phyloP scores from a whole-genome alignment of 768 basidiomycete genomes.

The Tylopilus intermedius region DNA sequence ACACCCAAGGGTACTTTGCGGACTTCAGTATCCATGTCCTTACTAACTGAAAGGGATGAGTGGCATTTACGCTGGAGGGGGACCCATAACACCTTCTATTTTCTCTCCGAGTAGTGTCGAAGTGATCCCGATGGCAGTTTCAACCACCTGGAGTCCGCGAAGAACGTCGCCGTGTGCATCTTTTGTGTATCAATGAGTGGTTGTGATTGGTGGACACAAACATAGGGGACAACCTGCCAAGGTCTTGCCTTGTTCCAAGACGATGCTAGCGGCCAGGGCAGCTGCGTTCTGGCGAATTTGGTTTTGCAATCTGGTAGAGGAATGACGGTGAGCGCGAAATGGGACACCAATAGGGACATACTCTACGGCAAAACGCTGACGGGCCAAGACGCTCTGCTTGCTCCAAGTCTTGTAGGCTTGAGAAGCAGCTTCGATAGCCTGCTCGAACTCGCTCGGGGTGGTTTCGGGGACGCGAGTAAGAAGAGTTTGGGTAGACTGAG shows the following conservation, averaged over 20 bases:
- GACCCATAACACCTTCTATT: slow-evolving; percentile 63
- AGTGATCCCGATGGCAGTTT: slow-evolving; percentile 76
- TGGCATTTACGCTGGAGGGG: neutral
- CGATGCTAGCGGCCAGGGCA: slow-evolving; percentile 82
- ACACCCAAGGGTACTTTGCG: slow-evolving; percentile 85
- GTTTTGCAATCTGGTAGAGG: slow-evolving; percentile 66
- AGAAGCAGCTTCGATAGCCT: slow-evolving; percentile 78
- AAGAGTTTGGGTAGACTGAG: slow-evolving; percentile 83
- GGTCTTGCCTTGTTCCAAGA: slow-evolving; percentile 95
- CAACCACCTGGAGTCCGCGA: slow-evolving; percentile 86
- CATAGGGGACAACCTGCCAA: slow-evolving; percentile 52
- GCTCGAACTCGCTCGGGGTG: slow-evolving; percentile 70
- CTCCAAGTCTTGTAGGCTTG: slow-evolving; percentile 89
- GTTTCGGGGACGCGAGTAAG: slow-evolving; percentile 90
- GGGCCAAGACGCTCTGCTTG: slow-evolving; percentile 72
- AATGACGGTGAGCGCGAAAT: slow-evolving; percentile 3
- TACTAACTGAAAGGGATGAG: slow-evolving; percentile 56
- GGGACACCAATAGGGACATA: slow-evolving; percentile 36
- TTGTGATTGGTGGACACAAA: neutral
- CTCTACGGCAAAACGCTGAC: slow-evolving; percentile 89
- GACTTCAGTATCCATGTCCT: slow-evolving; percentile 94
- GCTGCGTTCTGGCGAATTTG: slow-evolving; percentile 83
- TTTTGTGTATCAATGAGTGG: slow-evolving; percentile 21
- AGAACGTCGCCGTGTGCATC: slow-evolving; percentile 95
- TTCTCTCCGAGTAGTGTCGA: slow-evolving; percentile 86